Evolutionary conservation across 2,329 filamentous ascomycete species (phyloP), one percentile per base, ranked within the genome.

Genomic region (Neocucurbitaria cava): DNA sequence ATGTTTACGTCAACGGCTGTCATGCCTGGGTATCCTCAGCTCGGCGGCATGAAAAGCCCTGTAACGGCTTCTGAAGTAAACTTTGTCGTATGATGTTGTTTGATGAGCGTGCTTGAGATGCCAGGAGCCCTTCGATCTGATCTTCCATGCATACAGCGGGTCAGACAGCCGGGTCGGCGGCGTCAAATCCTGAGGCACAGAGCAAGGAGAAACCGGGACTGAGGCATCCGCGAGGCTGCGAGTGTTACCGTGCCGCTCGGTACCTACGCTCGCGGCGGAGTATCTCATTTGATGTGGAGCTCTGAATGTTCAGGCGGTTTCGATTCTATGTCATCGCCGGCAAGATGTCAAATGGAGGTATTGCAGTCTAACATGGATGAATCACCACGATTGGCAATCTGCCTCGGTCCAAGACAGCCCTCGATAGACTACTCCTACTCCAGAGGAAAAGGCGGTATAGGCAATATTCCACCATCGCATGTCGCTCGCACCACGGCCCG

Each of bases 31-130:
- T 33, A 42, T 31, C n/a, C 52, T 43, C 43, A 45, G 42, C 4
- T 20, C 44, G 44, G 53, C 49, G 55, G 50, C 60, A 52, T 60
- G 58, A 56, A 58, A 43, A 54, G 52, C 56, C 49, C 61, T 20
- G 24, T 56, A 54, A 58, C 52, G 51, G 48, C 36, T 50, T 56
- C 65, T 69, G 69, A 61, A 46, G 70, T 62, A 73, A 74, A 73
- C 71, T 66, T 67, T 60, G 70, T 73, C 68, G 71, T 73, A 72
- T 63, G 68, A 73, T 64, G 58, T 60, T 68, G 71, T 73, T 72
- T 72, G 68, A 70, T 65, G 57, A 49, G 39, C 55, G 49, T 35
- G 56, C 56, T 56, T 56, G 44, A 58, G 45, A 52, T 57, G 46
- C 52, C 53, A 56, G 53, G 54, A 56, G 43, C 41, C 47, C 23